Base-by-base conservation (phyloP, 345 rosid species). In the Firmiana major region DNA sequence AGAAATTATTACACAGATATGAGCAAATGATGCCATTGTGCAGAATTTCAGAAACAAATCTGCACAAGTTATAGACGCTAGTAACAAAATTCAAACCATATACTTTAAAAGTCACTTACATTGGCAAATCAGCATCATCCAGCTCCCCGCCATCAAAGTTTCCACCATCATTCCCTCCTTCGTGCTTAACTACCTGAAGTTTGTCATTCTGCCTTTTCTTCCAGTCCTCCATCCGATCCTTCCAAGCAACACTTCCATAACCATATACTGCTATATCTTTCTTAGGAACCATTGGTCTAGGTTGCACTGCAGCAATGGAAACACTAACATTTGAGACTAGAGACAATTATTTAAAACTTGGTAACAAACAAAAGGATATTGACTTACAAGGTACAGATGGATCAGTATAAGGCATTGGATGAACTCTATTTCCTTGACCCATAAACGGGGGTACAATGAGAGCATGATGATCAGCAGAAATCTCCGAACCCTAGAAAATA, bases 161-260 rank as follows among this genome's bases (percentile, higher is more conserved):
- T 59, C 90, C 89, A 53, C 88, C 88, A 77, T 85, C 90, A 77
- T 77, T 80, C 75, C 87, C 97, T 78, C 97, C 97, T 84, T 86
- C 85, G 62, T 91, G 97, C 75, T 89, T 89, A 78, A 94, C 88
- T 69, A 94, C 91, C 80, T 90, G 97, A 85, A 91, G 93, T 76
- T 87, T 94, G 46, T 90, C 95, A 6, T 83, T 88, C 83, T 95
- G 95, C 69, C 92, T 84, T 83, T 81, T 90, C 90, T 89, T 92
- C 99, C 99, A 93, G 5, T 90, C 92, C 80, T 93, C 98, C 93
- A 95, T 90, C 72, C 95, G 86, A 42, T 90, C 94, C 74, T 95
- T 95, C 98, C 98, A 94, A n/a, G 98, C 98, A 36, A 94, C 98
- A 75, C 98, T 95, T 51, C 98, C 98, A 71, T 93, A 93, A 31